A percentile compares a stretch with the other conserved stretches of the same genome.
phyloP scores from a whole-genome alignment of 2,329 filamentous ascomycete genomes.

The Fusarium domesticum region DNA sequence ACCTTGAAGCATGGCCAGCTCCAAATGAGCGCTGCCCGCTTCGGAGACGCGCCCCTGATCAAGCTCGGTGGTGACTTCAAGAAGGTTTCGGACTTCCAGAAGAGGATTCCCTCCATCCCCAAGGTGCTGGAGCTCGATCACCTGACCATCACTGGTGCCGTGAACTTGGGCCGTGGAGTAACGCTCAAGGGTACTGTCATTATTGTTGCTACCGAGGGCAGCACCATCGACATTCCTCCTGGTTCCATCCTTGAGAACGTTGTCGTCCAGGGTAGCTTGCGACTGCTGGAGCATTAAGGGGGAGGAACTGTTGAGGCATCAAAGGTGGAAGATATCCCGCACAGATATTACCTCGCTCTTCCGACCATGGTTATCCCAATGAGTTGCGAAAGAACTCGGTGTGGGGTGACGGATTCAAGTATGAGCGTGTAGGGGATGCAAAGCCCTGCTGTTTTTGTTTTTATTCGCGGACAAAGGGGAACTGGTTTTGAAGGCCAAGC shows the following conservation, averaged over 20 bases:
- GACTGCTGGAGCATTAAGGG: conserved; percentile 62
- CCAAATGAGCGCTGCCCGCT: conserved; percentile 92
- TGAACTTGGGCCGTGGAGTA: conserved; percentile 94
- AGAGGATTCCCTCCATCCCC: conserved; percentile 81
- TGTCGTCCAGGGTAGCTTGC: conserved; percentile 94
- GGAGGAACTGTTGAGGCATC: conserved; percentile 2
- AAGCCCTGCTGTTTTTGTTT: conserved; percentile 1
- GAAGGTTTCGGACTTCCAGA: conserved; percentile 97
- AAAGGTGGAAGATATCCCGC: neutral
- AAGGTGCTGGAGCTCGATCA: conserved; percentile 92
- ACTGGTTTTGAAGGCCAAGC: neutral
- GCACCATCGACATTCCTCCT: conserved; percentile 95
- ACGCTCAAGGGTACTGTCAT: conserved; percentile 98
- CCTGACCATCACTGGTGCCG: conserved; percentile 93
- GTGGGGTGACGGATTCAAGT: too few relatives aligned
- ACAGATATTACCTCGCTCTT: conserved; percentile 4
- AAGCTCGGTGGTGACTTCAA: conserved; percentile 99
- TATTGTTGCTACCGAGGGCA: conserved; percentile 95
- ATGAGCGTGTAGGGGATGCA: neutral
- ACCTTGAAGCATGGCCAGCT: conserved; percentile 98
- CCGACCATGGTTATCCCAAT: too few relatives aligned
- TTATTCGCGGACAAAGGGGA: conserved; percentile 1
- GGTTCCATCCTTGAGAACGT: conserved; percentile 98
- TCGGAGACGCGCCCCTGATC: conserved; percentile 95
- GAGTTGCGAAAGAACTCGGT: too few relatives aligned